Evolutionary conservation across 208 protist genomes (phyloP).

Genomic region (Naegleria lovaniensis): DNA sequence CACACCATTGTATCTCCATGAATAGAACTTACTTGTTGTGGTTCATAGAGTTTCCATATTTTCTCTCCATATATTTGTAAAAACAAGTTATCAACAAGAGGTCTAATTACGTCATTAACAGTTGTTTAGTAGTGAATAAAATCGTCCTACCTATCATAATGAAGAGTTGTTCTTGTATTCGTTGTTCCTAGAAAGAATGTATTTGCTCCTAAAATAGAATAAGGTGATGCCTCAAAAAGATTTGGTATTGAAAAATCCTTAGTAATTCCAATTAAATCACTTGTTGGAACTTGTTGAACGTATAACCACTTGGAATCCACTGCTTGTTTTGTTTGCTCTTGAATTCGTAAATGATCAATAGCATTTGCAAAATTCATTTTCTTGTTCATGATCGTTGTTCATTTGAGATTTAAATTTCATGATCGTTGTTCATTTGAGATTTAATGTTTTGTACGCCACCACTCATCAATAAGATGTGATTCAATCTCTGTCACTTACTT

Average conservation of each 20-base stretch:
- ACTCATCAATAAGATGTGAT: too few relatives aligned
- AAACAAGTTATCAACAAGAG: conserved; percentile 80
- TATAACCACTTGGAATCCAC: background rate
- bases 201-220: background rate
- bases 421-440: too few relatives aligned
- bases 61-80: conserved; percentile 85
- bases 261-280: background rate
- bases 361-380: background rate
- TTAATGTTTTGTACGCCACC: too few relatives aligned
- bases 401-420: too few relatives aligned
- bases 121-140: too few relatives aligned
- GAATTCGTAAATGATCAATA: background rate
- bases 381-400: too few relatives aligned
- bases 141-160: background rate
- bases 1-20: too few relatives aligned
- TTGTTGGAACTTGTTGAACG: background rate
- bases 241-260: background rate
- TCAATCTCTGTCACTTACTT: background rate
- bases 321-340: background rate
- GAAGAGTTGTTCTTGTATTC: background rate
- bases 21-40: conserved; percentile 33
- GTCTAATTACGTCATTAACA: too few relatives aligned
- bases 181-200: background rate
- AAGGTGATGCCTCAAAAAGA: background rate
- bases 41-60: conserved; percentile 76